Conservation (phyloP, 306 rosid genomes). For the Fragaria vesca region DNA sequence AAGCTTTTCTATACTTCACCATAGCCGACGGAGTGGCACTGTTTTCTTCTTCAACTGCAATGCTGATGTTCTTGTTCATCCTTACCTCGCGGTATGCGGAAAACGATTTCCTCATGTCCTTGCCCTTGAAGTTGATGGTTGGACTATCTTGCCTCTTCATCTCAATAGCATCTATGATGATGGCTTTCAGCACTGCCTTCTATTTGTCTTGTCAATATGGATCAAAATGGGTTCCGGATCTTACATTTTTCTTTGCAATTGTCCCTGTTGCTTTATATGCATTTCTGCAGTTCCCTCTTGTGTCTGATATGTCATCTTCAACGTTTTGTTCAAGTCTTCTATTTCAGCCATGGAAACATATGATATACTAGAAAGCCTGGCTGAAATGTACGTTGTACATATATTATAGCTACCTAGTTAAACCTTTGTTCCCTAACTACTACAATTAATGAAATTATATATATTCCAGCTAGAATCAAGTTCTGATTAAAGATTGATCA, state of each 20-base stretch:
- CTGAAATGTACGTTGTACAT: neutral
- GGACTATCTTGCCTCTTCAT: constrained; percentile 42
- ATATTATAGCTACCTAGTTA: neutral
- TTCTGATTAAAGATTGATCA: too few relatives aligned
- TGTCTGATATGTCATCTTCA: constrained; percentile 37
- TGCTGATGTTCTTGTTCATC: constrained; percentile 44
- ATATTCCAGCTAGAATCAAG: neutral
- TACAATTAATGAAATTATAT: neutral
- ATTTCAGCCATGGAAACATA: constrained; percentile 37
- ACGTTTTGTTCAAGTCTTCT: constrained; percentile 35
- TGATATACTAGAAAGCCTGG: constrained; percentile 3
- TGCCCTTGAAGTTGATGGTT: constrained; percentile 42
- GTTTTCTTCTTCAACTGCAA: constrained; percentile 42
- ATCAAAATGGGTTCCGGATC: constrained; percentile 30
- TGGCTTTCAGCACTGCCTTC: constrained; percentile 45
- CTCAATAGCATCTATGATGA: constrained; percentile 48
- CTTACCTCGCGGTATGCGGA: constrained; percentile 51
- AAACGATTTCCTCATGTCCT: constrained; percentile 35
- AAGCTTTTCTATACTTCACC: constrained; percentile 13
- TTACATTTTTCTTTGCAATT: constrained; percentile 26
- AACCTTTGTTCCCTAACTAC: neutral
- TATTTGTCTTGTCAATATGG: constrained; percentile 31
- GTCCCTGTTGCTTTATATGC: constrained; percentile 39
- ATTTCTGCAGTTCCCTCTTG: constrained; percentile 28
- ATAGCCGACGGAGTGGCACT: constrained; percentile 41